Evolutionary conservation across 306 rosid species (phyloP).

Genomic region (Fragaria ananassa): DNA sequence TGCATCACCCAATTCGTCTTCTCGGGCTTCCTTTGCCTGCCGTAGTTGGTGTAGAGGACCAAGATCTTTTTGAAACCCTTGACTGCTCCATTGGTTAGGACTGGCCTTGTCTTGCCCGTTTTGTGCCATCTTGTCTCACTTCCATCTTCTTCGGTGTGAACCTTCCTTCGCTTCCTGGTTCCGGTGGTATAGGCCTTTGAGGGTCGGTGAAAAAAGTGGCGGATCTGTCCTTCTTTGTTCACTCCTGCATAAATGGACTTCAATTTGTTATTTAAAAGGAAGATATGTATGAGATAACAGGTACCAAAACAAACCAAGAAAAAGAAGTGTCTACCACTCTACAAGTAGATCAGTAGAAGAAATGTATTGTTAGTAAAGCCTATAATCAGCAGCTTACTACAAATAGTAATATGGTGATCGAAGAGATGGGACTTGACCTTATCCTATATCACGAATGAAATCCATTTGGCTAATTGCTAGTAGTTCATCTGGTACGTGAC

Average conservation of each 20-base stretch:
- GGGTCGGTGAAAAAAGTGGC: slow-evolving; percentile 89
- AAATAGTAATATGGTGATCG: neutral
- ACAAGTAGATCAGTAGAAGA: neutral
- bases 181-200: slow-evolving; percentile 95
- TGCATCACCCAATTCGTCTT: slow-evolving; percentile 97
- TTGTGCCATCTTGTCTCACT: slow-evolving; percentile 97
- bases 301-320: neutral
- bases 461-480: neutral
- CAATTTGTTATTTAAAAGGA: neutral
- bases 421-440: neutral
- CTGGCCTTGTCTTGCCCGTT: slow-evolving; percentile 86
- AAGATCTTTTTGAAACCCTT: slow-evolving; percentile 89
- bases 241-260: slow-evolving; percentile 54
- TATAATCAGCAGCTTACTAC: neutral
- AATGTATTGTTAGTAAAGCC: neutral
- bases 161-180: slow-evolving; percentile 84
- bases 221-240: slow-evolving; percentile 72
- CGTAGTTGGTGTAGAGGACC: slow-evolving; percentile 86
- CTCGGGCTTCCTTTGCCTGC: slow-evolving; percentile 69
- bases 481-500: neutral
- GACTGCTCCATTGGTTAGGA: slow-evolving; percentile 31
- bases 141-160: slow-evolving; percentile 73
- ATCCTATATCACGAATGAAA: neutral
- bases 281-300: neutral
- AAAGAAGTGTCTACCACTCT: neutral